A percentile compares a stretch with the other conserved stretches of the same genome.
Conservation (phyloP, 2,329 filamentous ascomycete species). For the Cytospora schulzeri region DNA sequence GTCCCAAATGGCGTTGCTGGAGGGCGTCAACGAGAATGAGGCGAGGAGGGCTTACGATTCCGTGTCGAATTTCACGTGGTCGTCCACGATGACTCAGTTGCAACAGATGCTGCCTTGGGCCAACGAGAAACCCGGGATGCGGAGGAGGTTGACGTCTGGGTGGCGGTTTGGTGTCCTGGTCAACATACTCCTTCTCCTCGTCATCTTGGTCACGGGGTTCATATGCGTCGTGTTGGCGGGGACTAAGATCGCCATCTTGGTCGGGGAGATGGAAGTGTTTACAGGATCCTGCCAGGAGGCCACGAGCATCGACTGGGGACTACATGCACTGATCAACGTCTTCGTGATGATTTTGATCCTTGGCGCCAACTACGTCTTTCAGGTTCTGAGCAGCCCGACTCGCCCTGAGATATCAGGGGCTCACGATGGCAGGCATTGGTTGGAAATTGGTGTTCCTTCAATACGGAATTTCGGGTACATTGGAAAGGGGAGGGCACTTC, state of each 20-base stretch:
- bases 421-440: slow-evolving; percentile 49
- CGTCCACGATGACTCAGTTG: slow-evolving; percentile 28
- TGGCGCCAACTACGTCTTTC: slow-evolving; percentile 55
- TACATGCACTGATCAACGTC: slow-evolving; percentile 49
- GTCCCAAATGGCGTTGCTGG: slow-evolving; percentile 41
- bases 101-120: slow-evolving; percentile 27
- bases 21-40: slow-evolving; percentile 29
- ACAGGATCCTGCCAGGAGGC: slow-evolving; percentile 43
- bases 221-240: slow-evolving; percentile 43
- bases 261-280: slow-evolving; percentile 42
- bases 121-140: slow-evolving; percentile 18
- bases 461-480: slow-evolving; percentile 51
- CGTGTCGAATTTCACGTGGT: slow-evolving; percentile 15
- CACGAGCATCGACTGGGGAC: slow-evolving; percentile 41
- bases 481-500: slow-evolving; percentile 41
- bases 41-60: slow-evolving; percentile 14
- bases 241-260: slow-evolving; percentile 37
- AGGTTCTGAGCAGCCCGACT: slow-evolving; percentile 57
- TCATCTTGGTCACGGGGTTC: slow-evolving; percentile 28
- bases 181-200: slow-evolving; percentile 44
- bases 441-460: slow-evolving; percentile 58
- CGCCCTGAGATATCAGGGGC: slow-evolving; percentile 50
- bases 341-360: slow-evolving; percentile 47
- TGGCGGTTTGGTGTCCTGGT: slow-evolving; percentile 53
- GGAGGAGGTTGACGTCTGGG: slow-evolving; percentile 40